Percentiles rank a stretch among this genome's conserved stretches.
These are phyloP conservation scores for Fusarium pseudograminearum DNA, from an alignment of 2,329 filamentous ascomycete species.

Conservation along the genomic window DNA sequence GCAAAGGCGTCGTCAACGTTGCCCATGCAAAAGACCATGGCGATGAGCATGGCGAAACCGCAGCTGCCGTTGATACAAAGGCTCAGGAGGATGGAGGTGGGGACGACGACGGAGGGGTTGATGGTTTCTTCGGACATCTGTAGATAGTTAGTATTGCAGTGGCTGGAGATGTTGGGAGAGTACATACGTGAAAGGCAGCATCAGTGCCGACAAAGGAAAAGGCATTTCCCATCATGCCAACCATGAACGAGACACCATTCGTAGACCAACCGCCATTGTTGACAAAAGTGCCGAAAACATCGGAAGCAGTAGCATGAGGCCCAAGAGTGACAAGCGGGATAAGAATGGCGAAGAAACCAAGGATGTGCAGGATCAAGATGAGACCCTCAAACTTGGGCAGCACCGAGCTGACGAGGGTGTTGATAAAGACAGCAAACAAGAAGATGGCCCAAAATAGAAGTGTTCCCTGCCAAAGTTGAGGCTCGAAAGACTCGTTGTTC, in stretches of 20 bases:
- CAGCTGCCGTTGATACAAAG: conserved; percentile 63
- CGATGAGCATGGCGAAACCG: conserved; percentile 68
- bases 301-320: conserved; percentile 48
- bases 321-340: conserved; percentile 51
- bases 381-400: conserved; percentile 64
- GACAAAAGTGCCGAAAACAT: conserved; percentile 60
- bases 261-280: conserved; percentile 60
- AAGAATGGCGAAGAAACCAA: conserved; percentile 52
- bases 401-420: conserved; percentile 59
- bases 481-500: conserved; percentile 54
- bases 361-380: conserved; percentile 62
- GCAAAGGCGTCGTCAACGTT: conserved; percentile 59
- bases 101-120: conserved; percentile 63
- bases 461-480: conserved; percentile 61
- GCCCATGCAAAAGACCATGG: conserved; percentile 65
- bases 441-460: conserved; percentile 63
- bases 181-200: conserved; percentile 49
- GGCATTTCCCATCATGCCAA: conserved; percentile 58
- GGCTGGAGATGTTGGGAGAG: rapidly evolving
- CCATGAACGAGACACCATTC: conserved; percentile 59
- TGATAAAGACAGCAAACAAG: conserved; percentile 61
- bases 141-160: background rate
- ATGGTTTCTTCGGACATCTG: conserved; percentile 61
- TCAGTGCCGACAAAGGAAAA: conserved; percentile 52
- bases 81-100: conserved; percentile 62